Base-by-base conservation (phyloP, 306 rosid species). In the apple (Malus domestica) region DNA sequence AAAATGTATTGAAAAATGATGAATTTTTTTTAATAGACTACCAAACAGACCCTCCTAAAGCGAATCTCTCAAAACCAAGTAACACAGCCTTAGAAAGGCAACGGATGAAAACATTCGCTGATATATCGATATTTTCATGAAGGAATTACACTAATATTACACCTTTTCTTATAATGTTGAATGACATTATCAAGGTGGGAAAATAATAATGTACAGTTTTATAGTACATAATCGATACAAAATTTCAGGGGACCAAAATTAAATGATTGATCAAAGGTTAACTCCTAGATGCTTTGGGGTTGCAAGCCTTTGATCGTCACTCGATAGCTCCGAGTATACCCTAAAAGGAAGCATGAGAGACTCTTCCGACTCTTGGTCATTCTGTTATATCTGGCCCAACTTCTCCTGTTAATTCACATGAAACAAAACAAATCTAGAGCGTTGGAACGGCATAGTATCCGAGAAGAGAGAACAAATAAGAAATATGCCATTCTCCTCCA, bases 331-430 rank as follows among this genome's bases (percentile, higher is more conserved):
- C 58, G 6, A 52, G 57, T 59, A 61, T 20, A 23, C 15, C n/a
- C 3, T 18, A 19, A 69, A 59, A 9, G 40, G 51, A 64, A 5
- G 13, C 42, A 60, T 42, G 51, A 49, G 49, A 14, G 40, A 63
- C 12, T 29, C 20, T 22, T 29, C 57, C 70, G 10, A 20, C 23
- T 67, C 70, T 14, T 14, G 18, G 18, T 45, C 71, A 22, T 71
- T 73, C 75, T 18, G 68, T 88, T 83, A 90, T 70, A 87, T 82
- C 78, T 89, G 96, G 68, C 91, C 96, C 89, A 93, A 78, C 78
- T 79, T 91, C 81, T 91, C 98, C 97, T 94, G 96, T 79, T 79
- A 64, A 78, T 82, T 74, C 84, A 77, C 60, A 75, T 84, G 57
- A 81, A 74, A 44, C 68, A 69, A 55, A 25, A 30, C 65, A 70